Conservation (phyloP, 345 rosid genomes). For the Salix koriyanagi region DNA sequence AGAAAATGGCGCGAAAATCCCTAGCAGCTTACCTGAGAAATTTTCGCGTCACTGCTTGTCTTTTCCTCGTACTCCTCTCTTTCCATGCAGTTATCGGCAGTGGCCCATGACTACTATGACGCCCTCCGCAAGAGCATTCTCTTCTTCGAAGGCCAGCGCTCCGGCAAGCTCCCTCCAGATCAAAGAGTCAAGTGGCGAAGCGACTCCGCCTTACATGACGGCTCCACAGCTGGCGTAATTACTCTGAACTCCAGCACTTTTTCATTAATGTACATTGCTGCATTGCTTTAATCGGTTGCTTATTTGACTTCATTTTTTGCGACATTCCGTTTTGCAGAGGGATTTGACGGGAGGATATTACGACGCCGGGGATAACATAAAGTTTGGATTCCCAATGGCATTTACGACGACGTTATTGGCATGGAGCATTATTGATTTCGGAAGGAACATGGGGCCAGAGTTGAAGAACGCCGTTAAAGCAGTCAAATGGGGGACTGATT, state of each 20-base stretch:
- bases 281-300: not conserved
- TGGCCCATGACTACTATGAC: constrained; percentile 19
- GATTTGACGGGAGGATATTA: constrained; percentile 35
- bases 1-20: constrained; percentile 69
- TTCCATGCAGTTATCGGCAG: constrained; percentile 30
- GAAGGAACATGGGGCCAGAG: constrained; percentile 33
- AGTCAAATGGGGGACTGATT: constrained; percentile 32
- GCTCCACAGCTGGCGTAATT: constrained; percentile 23
- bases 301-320: not conserved
- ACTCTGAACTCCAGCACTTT: not conserved
- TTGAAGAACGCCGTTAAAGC: constrained; percentile 25
- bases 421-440: constrained; percentile 33
- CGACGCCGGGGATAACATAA: constrained; percentile 35
- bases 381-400: constrained; percentile 38
- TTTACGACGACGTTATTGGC: constrained; percentile 31
- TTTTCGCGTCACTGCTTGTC: constrained; percentile 23
- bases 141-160: constrained; percentile 21
- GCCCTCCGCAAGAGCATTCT: constrained; percentile 35
- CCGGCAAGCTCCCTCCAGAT: constrained; percentile 30
- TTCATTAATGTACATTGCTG: not conserved
- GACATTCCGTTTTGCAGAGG: constrained; percentile 4
- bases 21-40: constrained; percentile 12
- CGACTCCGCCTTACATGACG: constrained; percentile 33
- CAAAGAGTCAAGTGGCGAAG: constrained; percentile 29
- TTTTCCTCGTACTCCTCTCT: constrained; percentile 30